Evolutionary conservation across 805 yeast genomes (phyloP), one percentile per base, ranked within the genome.

Genomic region (Cyberlindnera americana): DNA sequence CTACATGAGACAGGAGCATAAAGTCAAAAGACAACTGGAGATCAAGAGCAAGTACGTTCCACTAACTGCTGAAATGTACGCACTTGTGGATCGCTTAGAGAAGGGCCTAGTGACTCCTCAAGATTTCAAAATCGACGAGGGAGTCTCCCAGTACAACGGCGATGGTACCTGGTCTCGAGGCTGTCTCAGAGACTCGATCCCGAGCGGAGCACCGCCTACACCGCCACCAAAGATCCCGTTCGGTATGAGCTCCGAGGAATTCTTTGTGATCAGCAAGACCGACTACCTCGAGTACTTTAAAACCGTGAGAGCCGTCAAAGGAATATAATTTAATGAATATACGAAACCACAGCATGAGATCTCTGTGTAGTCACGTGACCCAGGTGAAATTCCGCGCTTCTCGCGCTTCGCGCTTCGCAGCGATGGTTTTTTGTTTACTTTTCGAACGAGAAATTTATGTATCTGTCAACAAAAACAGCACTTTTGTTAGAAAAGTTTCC

Each of bases 201-300:
- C 34, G 3, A 34, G 46, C 2, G 41, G 33, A 5, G 33, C 30
- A 6, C 29, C 51, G 3, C 60, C 60, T 5, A 35, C 29, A 7
- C 33, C 48, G 2, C 60, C 60, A 8, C 56, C 57, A 15, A 51
- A 50, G 46, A 47, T 56, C 12, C 59, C 60, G 1, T 29, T 53
- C 5, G 60, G 60, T 4, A 48, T 56, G 58, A 29, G 16, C 2
- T 27, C 46, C 11, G 54, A 46, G 28, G 60, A 56, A 35, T 56
- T 44, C 41, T 54, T 42, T 28, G 44, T 41, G 12, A 27, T 52
- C 13, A 36, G 46, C 19, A 45, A 41, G 32, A 30, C 23, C 10
- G 44, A 41, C 14, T 52, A 33, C 38, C 24, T 50, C 9, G 42
- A 28, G 1, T 52, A 44, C 30, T 46, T 40, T 41, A 44, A 35